Evolutionary conservation across 2,329 filamentous ascomycete species (phyloP).

Genomic region (Calonectria pauciramosa): DNA sequence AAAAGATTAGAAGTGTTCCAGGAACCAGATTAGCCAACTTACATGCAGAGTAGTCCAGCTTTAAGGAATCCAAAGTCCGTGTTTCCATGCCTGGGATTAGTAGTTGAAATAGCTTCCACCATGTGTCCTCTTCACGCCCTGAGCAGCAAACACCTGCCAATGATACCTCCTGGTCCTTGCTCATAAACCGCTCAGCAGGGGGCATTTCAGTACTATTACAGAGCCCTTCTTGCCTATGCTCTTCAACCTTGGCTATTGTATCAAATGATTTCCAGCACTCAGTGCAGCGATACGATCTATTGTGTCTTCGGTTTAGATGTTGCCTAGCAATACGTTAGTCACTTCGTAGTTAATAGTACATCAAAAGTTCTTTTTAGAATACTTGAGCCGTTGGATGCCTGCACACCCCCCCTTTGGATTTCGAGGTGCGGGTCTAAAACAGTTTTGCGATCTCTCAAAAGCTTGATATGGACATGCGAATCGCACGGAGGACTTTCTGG

Average conservation of each 20-base stretch:
- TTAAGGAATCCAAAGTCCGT: not conserved
- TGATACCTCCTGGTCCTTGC: not conserved
- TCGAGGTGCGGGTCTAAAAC: constrained; percentile 13
- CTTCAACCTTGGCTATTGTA: not conserved
- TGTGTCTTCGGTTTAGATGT: constrained; percentile 17
- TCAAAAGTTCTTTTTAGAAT: not conserved
- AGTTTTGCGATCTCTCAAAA: constrained; percentile 7
- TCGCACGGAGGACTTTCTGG: not conserved
- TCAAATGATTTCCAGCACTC: constrained; percentile 20
- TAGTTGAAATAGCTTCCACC: constrained; percentile 11
- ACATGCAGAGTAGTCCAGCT: constrained; percentile 1
- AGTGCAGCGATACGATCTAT: constrained; percentile 7
- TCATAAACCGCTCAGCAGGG: constrained; percentile 6
- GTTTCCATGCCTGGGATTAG: constrained; percentile 7
- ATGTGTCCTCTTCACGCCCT: constrained; percentile 9
- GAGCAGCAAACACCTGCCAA: not conserved
- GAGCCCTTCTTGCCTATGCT: not conserved
- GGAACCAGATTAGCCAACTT: not conserved
- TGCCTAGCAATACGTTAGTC: not conserved
- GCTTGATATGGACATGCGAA: not conserved
- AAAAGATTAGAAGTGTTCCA: not conserved
- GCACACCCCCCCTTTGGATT: constrained; percentile 19
- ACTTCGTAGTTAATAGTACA: not conserved
- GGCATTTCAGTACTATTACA: constrained; percentile 1
- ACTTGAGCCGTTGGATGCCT: not conserved